Base-by-base conservation (phyloP, 1,284 basidiomycete species). In the Cryptococcus sp. region DNA sequence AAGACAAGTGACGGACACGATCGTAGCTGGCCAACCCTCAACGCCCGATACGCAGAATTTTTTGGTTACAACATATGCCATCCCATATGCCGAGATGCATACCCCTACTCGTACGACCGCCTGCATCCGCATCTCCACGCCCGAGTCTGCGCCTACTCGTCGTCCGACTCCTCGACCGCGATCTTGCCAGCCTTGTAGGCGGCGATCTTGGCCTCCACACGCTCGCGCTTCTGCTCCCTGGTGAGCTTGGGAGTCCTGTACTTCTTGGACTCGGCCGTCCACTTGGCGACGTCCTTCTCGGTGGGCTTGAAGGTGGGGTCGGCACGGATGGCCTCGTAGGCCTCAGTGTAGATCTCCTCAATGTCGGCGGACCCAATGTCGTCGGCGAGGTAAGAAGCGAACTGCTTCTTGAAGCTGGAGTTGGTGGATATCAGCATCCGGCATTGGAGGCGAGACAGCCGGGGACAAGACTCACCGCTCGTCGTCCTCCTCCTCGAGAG, bases 321-420 rank as follows among this genome's bases (percentile, higher is more conserved):
- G 77, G 95, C 94, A 64, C 96, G 91, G 79, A 98, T 99, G 62
- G 91, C 89, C 53, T 88, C 86, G 79, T 93, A 89, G 1, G 91
- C 92, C 69, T 86, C 87, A 55, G 84, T 84, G 82, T 89, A 98
- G 68, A 98, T 88, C 77, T 98, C 96, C 80, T 98, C 93, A 4
- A 98, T 92, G 74, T 98, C 95, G 67, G 95, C 96, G 2, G 92
- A 95, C 61, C 91, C 91, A 67, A 99, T 80, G 67, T 89, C 96
- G 77, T 96, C 92, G 48, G 89, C 92, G 64, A 99, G 91, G 80
- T 98, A 98, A 39, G 86, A 84, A 13, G 95, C 75, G 81, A 98
- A 98, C 77, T 98, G 95, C 84, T 95, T 98, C 85, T 97, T 97
- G 85, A 98, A 98, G 72, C 89, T 91, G 63, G n/a, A n/a, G n/a